Percentiles rank a stretch among this genome's conserved stretches.
These are phyloP conservation scores for Camellia sinensis DNA, from an alignment of 148 eudicot genomes.

Conservation along the genomic window DNA sequence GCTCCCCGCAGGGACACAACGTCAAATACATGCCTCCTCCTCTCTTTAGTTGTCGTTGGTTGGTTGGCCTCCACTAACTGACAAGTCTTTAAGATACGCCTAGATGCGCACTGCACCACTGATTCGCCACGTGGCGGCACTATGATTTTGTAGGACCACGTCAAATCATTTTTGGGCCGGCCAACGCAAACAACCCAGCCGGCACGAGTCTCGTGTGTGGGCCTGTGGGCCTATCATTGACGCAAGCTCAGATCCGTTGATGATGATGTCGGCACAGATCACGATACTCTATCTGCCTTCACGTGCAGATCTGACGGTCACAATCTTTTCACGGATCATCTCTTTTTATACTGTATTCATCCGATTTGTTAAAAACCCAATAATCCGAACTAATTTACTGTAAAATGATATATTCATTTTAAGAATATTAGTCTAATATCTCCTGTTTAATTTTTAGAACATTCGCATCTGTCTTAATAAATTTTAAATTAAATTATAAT, in stretches of 20 bases:
- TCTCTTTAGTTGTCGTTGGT: neutral
- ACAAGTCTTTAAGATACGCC: too few species aligned
- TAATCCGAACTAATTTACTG: too few species aligned
- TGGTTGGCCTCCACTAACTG: neutral
- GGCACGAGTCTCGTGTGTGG: constrained; percentile 4
- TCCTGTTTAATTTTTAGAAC: too few species aligned
- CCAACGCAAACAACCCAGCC: neutral
- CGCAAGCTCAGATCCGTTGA: neutral
- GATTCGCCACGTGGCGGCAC: constrained; percentile 8
- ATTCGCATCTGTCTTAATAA: too few species aligned
- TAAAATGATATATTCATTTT: too few species aligned
- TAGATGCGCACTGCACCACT: neutral
- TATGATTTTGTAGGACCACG: neutral
- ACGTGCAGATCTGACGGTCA: constrained; percentile 34
- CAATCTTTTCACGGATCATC: neutral
- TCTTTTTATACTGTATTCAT: neutral
- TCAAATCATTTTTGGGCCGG: neutral
- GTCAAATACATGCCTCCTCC: too few species aligned
- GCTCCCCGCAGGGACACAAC: neutral
- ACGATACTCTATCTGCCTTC: neutral
- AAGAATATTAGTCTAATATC: too few species aligned
- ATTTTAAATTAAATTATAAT: too few species aligned
- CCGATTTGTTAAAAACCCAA: neutral
- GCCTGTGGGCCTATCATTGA: neutral
- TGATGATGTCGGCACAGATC: constrained; percentile 6